Conservation (phyloP, 192 early-diverging fungal species). For the Backusella morwellensis region DNA sequence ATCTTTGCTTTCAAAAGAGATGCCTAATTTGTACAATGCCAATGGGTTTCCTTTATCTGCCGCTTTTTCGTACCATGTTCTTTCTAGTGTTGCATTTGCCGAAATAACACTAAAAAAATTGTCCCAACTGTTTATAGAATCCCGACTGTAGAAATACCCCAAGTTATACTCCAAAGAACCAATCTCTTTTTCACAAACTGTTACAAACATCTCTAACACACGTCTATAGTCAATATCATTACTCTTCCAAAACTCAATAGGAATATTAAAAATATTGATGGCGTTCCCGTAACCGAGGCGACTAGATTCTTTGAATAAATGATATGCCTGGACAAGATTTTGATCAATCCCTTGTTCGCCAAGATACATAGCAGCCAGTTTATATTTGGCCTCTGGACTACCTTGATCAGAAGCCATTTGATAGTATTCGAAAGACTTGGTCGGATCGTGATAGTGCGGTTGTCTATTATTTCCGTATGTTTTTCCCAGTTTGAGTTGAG, state of each 20-base stretch:
- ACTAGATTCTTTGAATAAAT: background rate
- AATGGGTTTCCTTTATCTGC: slow-evolving; percentile 11
- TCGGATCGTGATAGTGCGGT: too few relatives aligned
- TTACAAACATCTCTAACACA: background rate
- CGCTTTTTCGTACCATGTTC: background rate
- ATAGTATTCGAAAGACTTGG: slow-evolving; percentile 12
- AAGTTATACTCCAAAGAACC: background rate
- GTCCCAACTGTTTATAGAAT: background rate
- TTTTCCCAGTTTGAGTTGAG: too few relatives aligned
- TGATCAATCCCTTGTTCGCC: slow-evolving; percentile 18
- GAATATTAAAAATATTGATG: background rate
- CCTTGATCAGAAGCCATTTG: background rate
- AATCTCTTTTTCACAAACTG: background rate
- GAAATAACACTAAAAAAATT: too few relatives aligned
- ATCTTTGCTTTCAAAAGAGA: slow-evolving; percentile 8
- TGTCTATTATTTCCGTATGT: too few relatives aligned
- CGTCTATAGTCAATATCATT: background rate
- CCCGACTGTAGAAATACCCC: background rate
- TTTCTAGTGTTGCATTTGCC: background rate
- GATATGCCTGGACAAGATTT: background rate
- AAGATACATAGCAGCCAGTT: background rate
- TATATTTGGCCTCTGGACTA: background rate
- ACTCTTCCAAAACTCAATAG: background rate
- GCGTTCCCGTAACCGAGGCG: background rate
- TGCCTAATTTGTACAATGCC: slow-evolving; percentile 31